Evolutionary conservation across 2,329 filamentous ascomycete genomes (phyloP), one percentile per base, ranked within the genome.

Genomic region (Sclerotinia subarctica): DNA sequence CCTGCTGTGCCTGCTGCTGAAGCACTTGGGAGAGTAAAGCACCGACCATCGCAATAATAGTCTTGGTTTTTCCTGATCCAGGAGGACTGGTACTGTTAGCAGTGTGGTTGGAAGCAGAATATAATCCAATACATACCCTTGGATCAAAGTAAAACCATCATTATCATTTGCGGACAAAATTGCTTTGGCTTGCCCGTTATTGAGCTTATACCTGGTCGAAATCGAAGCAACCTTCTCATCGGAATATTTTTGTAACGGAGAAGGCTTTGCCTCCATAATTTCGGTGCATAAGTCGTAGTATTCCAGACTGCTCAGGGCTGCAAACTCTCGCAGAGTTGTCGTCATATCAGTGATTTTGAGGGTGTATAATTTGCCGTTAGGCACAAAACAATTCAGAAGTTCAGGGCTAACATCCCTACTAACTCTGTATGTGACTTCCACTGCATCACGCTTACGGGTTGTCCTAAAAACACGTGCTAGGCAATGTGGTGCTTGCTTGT

Each of bases 21-120:
- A 77, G 69, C 81, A 81, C 73, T 47, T 70, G 85, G 7, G 88
- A 91, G 56, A 97, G 79, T 21, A 99, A 82, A 49, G 93, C 92
- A 47, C 95, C 95, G 32, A 98, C 94, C 83, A 99, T 96, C 44
- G 94, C 95, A 67, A 96, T 87, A 70, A 99, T 99, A 0, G 95
- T 99, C 78, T 99, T 99, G 0, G 95, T 99, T 81, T 99, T 99
- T 76, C 94, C 95, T 5, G 95, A 97, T 78, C 95, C 95, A 1
- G 95, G 95, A 63, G 95, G 95, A 67, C 92, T 90, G 67, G 19
- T 53, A 49, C 59, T 26, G 32, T 68, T 56, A 68, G 59, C 73
- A 72, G 78, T 79, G 64, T 71, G 70, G 70, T 68, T 69, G 57
- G 52, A 47, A n/a, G 7, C 19, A 63, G n/a, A 26, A 46, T 24